A percentile compares a stretch with the other conserved stretches of the same genome.
Conservation (phyloP, 2,329 filamentous ascomycete genomes). For the Hirsutella thompsonii region DNA sequence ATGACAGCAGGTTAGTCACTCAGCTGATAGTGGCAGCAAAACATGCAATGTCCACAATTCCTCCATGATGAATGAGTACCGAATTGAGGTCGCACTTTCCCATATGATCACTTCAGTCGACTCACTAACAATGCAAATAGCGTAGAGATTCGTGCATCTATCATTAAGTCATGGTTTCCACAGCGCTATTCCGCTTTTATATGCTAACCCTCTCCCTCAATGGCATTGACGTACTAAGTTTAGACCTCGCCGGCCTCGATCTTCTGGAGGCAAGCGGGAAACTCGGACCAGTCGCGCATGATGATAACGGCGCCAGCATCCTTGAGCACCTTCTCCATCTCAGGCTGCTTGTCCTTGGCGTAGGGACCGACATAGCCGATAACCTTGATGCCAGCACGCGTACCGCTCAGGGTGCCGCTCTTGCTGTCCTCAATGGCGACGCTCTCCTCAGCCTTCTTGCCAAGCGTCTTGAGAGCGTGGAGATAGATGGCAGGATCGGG, state of each 20-base stretch:
- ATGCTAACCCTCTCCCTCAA: too few species aligned
- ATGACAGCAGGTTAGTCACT: too few species aligned
- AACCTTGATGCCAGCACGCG: conserved; percentile 65
- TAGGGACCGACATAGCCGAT: conserved; percentile 82
- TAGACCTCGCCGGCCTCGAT: conserved; percentile 27
- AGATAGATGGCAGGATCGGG: conserved; percentile 84
- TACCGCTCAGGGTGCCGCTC: conserved; percentile 63
- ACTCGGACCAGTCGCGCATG: conserved; percentile 48
- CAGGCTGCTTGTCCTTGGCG: conserved; percentile 41
- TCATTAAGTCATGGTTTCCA: too few species aligned
- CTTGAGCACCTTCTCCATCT: conserved; percentile 50
- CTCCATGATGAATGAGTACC: too few species aligned
- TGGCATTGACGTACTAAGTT: too few species aligned
- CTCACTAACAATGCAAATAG: too few species aligned
- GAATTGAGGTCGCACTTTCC: too few species aligned
- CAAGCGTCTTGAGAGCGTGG: conserved; percentile 60
- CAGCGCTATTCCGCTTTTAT: too few species aligned
- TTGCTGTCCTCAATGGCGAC: conserved; percentile 83
- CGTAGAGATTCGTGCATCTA: too few species aligned
- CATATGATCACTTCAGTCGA: too few species aligned
- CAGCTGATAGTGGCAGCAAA: too few species aligned
- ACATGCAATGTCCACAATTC: too few species aligned
- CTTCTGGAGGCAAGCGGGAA: conserved; percentile 32
- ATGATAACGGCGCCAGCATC: conserved; percentile 50
- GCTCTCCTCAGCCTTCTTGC: conserved; percentile 56